A percentile compares a stretch with the other conserved stretches of the same genome.
These are phyloP conservation scores for Lophium mytilinum DNA, from an alignment of 495 filamentous ascomycete species.

Conservation along the genomic window DNA sequence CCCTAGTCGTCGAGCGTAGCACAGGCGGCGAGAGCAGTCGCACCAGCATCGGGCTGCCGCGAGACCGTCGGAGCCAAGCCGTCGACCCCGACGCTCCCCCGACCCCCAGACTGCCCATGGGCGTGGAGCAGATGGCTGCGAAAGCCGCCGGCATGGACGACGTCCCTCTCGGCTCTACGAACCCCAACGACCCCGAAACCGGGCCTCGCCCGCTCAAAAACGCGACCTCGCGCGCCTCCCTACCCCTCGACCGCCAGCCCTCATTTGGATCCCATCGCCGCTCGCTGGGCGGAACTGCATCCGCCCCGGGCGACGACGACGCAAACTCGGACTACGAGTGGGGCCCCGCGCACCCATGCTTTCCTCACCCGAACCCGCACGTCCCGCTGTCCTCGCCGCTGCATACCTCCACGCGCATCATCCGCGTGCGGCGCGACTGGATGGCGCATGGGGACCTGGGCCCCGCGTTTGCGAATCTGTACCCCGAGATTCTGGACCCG, in stretches of 20 bases:
- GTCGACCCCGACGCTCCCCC: slow-evolving; percentile 9
- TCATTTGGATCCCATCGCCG: slow-evolving; percentile 16
- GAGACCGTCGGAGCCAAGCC: slow-evolving; percentile 38
- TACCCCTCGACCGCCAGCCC: slow-evolving; percentile 20
- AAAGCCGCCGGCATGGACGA: slow-evolving; percentile 8
- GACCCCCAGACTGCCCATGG: slow-evolving; percentile 9
- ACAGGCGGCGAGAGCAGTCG: slow-evolving; percentile 44
- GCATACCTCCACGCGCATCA: slow-evolving; percentile 71
- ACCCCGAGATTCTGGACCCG: slow-evolving; percentile 89
- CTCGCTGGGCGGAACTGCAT: neutral
- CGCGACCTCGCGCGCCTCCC: slow-evolving; percentile 11
- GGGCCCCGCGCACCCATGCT: slow-evolving; percentile 87
- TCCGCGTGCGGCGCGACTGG: slow-evolving; percentile 86
- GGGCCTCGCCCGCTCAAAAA: slow-evolving; percentile 2
- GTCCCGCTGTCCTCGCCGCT: slow-evolving; percentile 69
- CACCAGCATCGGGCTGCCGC: slow-evolving; percentile 61
- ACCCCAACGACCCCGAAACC: slow-evolving; percentile 16
- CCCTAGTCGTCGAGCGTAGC: slow-evolving; percentile 58
- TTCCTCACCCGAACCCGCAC: slow-evolving; percentile 86
- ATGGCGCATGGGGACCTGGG: slow-evolving; percentile 84
- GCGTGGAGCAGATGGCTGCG: slow-evolving; percentile 4
- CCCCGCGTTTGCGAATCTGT: slow-evolving; percentile 85
- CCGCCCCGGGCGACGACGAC: slow-evolving; percentile 39
- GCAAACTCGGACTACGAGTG: slow-evolving; percentile 52
- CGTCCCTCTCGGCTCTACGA: slow-evolving; percentile 5